Evolutionary conservation across 1,284 basidiomycete species (phyloP).

Genomic region (Neolentinus lepideus): DNA sequence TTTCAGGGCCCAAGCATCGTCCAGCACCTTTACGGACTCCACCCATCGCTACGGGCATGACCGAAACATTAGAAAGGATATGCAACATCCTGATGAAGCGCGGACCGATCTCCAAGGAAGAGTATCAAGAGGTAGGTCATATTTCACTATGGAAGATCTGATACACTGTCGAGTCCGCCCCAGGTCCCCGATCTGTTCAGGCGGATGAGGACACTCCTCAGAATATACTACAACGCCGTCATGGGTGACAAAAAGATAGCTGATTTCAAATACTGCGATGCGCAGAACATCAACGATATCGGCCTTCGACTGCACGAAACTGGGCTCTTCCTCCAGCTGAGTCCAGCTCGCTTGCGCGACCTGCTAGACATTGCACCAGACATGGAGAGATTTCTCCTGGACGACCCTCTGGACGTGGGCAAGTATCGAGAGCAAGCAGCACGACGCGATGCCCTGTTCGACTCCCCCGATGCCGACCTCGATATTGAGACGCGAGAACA

Average conservation of each 20-base stretch:
- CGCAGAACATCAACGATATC: conserved; percentile 15
- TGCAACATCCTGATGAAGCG: conserved; percentile 13
- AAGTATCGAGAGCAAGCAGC: conserved; percentile 15
- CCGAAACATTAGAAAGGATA: conserved; percentile 12
- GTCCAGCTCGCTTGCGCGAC: conserved; percentile 15
- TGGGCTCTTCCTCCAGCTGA: conserved; percentile 18
- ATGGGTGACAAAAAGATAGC: conserved; percentile 9
- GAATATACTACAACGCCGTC: conserved; percentile 19
- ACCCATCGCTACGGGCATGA: conserved; percentile 17
- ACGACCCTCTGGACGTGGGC: conserved; percentile 21
- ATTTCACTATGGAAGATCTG: neutral
- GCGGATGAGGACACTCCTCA: conserved; percentile 18
- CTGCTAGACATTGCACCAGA: conserved; percentile 13
- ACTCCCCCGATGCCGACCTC: conserved; percentile 16
- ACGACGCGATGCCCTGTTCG: conserved; percentile 8
- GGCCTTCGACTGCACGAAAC: conserved; percentile 18
- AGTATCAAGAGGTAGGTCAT: conserved; percentile 9
- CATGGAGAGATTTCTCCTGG: conserved; percentile 18
- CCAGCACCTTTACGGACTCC: conserved; percentile 13
- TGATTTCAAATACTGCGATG: conserved; percentile 20
- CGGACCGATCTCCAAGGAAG: conserved; percentile 7
- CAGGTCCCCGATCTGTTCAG: conserved; percentile 18
- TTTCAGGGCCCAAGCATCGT: neutral
- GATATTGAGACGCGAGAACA: conserved; percentile 15
- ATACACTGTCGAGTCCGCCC: neutral